Evolutionary conservation across 2,329 filamentous ascomycete species (phyloP).

Genomic region (Aspergillus jensenii): DNA sequence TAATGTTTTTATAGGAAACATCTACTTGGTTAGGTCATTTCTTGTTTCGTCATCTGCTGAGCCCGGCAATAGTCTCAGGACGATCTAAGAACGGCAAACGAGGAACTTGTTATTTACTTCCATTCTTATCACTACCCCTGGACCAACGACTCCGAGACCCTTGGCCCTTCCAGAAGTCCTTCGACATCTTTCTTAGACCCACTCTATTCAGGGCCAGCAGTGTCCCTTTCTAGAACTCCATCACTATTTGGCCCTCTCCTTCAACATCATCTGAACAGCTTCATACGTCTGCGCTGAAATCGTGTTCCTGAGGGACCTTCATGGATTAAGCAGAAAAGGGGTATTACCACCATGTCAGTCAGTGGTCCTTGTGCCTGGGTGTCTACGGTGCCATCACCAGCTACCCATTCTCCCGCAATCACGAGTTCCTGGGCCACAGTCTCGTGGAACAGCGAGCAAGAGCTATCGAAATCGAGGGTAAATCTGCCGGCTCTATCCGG

Average conservation of each 20-base stretch:
- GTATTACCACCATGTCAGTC: slow-evolving; percentile 33
- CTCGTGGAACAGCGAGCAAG: slow-evolving; percentile 26
- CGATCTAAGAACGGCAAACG: slow-evolving; percentile 12
- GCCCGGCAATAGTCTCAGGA: slow-evolving; percentile 1
- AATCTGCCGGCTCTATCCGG: slow-evolving; percentile 21
- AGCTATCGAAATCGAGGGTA: slow-evolving; percentile 21
- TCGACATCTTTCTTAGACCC: slow-evolving; percentile 29
- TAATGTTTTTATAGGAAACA: slow-evolving; percentile 6
- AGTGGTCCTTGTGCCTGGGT: slow-evolving; percentile 39
- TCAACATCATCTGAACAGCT: background rate
- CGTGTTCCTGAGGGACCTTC: background rate
- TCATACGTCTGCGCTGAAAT: background rate
- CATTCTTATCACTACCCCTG: slow-evolving; percentile 22
- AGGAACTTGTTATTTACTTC: slow-evolving; percentile 14
- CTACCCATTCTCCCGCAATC: slow-evolving; percentile 30
- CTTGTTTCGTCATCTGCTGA: slow-evolving; percentile 4
- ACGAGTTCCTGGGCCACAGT: slow-evolving; percentile 28
- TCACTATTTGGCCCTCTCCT: background rate
- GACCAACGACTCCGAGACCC: slow-evolving; percentile 21
- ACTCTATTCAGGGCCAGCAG: slow-evolving; percentile 22
- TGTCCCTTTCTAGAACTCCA: slow-evolving; percentile 9
- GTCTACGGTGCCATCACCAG: slow-evolving; percentile 31
- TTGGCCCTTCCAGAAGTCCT: slow-evolving; percentile 24
- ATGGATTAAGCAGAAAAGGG: slow-evolving; percentile 13
- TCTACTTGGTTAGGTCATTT: slow-evolving; percentile 10